Evolutionary conservation across 2,329 filamentous ascomycete species (phyloP).

Genomic region (Ophiocordyceps camponoti-leonardi): DNA sequence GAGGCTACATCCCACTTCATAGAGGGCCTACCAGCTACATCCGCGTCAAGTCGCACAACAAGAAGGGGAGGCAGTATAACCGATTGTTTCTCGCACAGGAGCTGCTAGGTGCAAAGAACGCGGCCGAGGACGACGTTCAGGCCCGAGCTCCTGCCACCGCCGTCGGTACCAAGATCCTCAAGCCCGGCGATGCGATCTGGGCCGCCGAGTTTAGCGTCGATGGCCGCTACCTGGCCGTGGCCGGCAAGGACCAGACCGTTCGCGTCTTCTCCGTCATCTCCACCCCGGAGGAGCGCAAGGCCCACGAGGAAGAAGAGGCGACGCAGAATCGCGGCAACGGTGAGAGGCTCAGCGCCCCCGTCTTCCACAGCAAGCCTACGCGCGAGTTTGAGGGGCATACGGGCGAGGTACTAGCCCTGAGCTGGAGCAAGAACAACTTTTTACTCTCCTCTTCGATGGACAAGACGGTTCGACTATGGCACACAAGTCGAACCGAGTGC

Average conservation of each 20-base stretch:
- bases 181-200: conserved; percentile 61
- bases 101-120: conserved; percentile 42
- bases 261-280: conserved; percentile 81
- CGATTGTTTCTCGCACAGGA: conserved; percentile 86
- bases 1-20: conserved; percentile 67
- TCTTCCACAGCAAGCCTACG: conserved; percentile 65
- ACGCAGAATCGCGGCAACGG: conserved; percentile 15
- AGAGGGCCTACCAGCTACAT: conserved; percentile 87
- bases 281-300: conserved; percentile 59
- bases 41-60: conserved; percentile 64
- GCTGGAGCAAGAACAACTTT: conserved; percentile 99
- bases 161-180: conserved; percentile 22
- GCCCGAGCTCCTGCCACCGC: conserved; percentile 16
- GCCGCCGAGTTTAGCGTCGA: conserved; percentile 84
- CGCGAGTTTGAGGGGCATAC: conserved; percentile 72
- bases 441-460: conserved; percentile 94
- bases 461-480: conserved; percentile 90
- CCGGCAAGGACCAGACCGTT: conserved; percentile 72
- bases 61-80: conserved; percentile 68
- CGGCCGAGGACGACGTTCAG: conserved; percentile 10
- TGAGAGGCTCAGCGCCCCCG: conserved; percentile 67
- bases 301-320: conserved; percentile 47
- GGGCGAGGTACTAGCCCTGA: conserved; percentile 74
- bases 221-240: conserved; percentile 80
- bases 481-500: conserved; percentile 69